Conservation (phyloP, 192 early-diverging fungal genomes). For the Coemansia sp. region DNA sequence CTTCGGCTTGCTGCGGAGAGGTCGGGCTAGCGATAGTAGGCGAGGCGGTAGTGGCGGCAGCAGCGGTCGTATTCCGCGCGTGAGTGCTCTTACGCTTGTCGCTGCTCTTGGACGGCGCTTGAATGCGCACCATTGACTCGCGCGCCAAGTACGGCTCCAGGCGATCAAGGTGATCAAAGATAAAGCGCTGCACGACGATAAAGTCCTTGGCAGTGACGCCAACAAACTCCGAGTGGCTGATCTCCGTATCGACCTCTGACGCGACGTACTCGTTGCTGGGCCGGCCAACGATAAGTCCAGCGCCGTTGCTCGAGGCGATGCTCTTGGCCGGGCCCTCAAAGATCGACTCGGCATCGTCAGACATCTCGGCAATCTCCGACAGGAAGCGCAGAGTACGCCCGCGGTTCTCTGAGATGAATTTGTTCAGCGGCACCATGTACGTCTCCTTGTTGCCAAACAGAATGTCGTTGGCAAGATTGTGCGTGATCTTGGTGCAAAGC, state of each 20-base stretch:
- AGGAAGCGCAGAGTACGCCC: conserved; percentile 80
- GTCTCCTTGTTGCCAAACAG: conserved; percentile 94
- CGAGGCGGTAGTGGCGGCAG: background rate
- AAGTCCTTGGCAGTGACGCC: conserved; percentile 57
- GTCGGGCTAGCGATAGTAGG: background rate
- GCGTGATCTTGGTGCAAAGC: conserved; percentile 93
- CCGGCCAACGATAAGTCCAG: conserved; percentile 12
- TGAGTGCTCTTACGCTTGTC: conserved; percentile 44
- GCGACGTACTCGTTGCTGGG: conserved; percentile 39
- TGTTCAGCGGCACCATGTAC: conserved; percentile 93
- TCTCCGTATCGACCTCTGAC: conserved; percentile 35
- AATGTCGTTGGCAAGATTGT: conserved; percentile 95
- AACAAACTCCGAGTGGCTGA: conserved; percentile 9
- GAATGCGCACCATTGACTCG: conserved; percentile 55
- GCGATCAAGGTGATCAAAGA: conserved; percentile 71
- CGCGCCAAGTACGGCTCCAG: conserved; percentile 69
- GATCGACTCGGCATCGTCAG: conserved; percentile 48
- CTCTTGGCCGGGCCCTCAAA: conserved; percentile 47
- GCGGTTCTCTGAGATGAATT: conserved; percentile 83
- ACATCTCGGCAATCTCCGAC: conserved; percentile 70
- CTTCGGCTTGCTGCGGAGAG: background rate
- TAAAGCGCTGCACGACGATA: conserved; percentile 64
- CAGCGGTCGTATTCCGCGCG: conserved; percentile 18
- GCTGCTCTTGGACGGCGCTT: conserved; percentile 28
- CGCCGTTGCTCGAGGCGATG: conserved; percentile 37